phyloP scores from a whole-genome alignment of 768 basidiomycete genomes.

The Mycena haematopus region DNA sequence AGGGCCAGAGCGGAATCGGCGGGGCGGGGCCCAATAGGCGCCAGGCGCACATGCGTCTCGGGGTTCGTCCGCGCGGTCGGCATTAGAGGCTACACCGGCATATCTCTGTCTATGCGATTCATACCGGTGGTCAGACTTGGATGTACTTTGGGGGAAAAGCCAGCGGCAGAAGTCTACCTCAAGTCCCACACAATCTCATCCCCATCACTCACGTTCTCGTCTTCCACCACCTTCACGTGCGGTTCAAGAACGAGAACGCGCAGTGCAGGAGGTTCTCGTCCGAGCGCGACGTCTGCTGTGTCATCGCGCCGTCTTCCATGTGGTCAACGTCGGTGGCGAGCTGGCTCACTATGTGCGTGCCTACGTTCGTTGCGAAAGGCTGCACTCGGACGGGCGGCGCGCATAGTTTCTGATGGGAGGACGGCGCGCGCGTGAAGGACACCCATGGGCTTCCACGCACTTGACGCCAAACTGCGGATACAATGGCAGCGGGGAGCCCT shows the following conservation, averaged over 20 bases:
- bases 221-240: background rate
- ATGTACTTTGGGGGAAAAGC: too few species aligned
- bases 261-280: constrained; percentile 75
- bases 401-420: too few species aligned
- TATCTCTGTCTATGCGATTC: constrained; percentile 9
- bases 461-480: too few species aligned
- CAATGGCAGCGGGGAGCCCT: too few species aligned
- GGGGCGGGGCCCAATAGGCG: constrained; percentile 20
- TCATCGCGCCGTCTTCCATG: constrained; percentile 63
- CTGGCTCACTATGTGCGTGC: too few species aligned
- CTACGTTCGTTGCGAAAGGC: too few species aligned
- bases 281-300: constrained; percentile 72
- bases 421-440: too few species aligned
- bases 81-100: constrained; percentile 16
- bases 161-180: constrained; percentile 47
- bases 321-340: too few species aligned
- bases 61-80: constrained; percentile 26
- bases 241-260: too few species aligned
- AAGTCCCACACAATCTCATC: constrained; percentile 81
- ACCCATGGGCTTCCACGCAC: too few species aligned
- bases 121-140: background rate
- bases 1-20: too few species aligned
- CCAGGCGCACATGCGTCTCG: constrained; percentile 20
- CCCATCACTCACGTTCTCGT: constrained; percentile 45
- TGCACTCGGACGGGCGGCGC: too few species aligned